Evolutionary conservation across 805 yeast species (phyloP).

Genomic region (Pichia exigua): DNA sequence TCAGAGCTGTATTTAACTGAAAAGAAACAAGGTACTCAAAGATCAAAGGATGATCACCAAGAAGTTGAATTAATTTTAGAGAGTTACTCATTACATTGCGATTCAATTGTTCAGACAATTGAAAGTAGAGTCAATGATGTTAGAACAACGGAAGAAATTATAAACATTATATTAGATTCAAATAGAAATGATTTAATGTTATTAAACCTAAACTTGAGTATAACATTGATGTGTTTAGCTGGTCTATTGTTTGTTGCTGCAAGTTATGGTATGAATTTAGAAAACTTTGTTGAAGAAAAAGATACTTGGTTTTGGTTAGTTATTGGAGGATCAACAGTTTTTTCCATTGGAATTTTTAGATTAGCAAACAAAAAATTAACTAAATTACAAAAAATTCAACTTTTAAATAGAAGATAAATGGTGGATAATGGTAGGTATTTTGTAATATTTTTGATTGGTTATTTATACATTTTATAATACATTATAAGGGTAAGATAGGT

Average conservation of each 20-base stretch:
- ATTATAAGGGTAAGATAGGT: neutral
- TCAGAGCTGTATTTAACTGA: slow-evolving; percentile 76
- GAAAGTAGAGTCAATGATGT: slow-evolving; percentile 76
- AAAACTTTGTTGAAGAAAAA: slow-evolving; percentile 82
- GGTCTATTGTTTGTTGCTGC: slow-evolving; percentile 76
- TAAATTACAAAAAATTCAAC: slow-evolving; percentile 58
- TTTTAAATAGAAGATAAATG: neutral
- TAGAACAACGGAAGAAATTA: slow-evolving; percentile 88
- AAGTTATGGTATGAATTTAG: slow-evolving; percentile 91
- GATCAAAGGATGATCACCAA: slow-evolving; percentile 59
- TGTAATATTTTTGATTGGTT: neutral
- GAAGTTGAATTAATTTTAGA: slow-evolving; percentile 89
- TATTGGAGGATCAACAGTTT: slow-evolving; percentile 34
- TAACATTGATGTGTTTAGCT: slow-evolving; percentile 77
- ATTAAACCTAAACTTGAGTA: slow-evolving; percentile 73
- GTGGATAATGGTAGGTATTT: neutral
- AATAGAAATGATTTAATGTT: slow-evolving; percentile 91
- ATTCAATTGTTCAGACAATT: slow-evolving; percentile 88
- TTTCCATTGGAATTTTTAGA: slow-evolving; percentile 38
- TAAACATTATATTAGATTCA: slow-evolving; percentile 85
- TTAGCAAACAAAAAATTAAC: slow-evolving; percentile 51
- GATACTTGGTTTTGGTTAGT: slow-evolving; percentile 59
- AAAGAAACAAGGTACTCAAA: slow-evolving; percentile 34
- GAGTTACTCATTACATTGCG: slow-evolving; percentile 83
- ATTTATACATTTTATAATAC: neutral